Conservation (phyloP, 345 rosid genomes). For the Lepidium sativum region DNA sequence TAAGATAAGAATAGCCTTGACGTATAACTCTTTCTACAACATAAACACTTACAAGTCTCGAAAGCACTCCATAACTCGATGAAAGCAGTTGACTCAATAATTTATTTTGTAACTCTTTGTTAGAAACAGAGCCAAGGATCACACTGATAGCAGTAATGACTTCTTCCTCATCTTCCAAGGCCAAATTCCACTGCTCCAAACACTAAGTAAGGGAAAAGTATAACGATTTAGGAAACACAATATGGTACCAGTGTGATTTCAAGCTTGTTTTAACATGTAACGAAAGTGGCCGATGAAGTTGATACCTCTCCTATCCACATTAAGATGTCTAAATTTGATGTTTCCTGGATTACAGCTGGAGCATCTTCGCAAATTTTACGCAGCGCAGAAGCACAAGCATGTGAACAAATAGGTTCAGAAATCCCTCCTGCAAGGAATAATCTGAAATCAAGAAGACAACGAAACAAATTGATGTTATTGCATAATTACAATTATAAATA, state of each 20-base stretch:
- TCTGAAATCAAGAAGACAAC: constrained; percentile 54
- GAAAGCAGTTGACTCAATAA: constrained; percentile 76
- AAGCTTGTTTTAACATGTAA: not conserved
- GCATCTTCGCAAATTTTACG: constrained; percentile 91
- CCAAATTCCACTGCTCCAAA: constrained; percentile 64
- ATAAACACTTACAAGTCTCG: constrained; percentile 64
- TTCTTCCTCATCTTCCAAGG: constrained; percentile 92
- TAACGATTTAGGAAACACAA: not conserved
- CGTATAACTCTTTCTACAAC: constrained; percentile 7
- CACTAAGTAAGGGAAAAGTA: constrained; percentile 11
- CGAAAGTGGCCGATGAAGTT: not conserved
- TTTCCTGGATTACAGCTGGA: constrained; percentile 56
- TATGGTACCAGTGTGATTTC: not conserved
- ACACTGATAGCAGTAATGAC: constrained; percentile 65
- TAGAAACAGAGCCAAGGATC: constrained; percentile 56
- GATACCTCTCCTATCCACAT: constrained; percentile 90
- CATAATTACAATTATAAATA: too few relatives aligned
- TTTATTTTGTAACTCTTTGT: constrained; percentile 69
- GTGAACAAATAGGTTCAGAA: constrained; percentile 60
- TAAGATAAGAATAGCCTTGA: not conserved
- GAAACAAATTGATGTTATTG: not conserved
- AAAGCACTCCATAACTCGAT: constrained; percentile 71
- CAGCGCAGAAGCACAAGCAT: constrained; percentile 80
- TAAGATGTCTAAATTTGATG: constrained; percentile 79
- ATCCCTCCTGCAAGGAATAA: constrained; percentile 93